Base-by-base conservation (phyloP, 257 asterid genomes). In the Nicotiana noctiflora region DNA sequence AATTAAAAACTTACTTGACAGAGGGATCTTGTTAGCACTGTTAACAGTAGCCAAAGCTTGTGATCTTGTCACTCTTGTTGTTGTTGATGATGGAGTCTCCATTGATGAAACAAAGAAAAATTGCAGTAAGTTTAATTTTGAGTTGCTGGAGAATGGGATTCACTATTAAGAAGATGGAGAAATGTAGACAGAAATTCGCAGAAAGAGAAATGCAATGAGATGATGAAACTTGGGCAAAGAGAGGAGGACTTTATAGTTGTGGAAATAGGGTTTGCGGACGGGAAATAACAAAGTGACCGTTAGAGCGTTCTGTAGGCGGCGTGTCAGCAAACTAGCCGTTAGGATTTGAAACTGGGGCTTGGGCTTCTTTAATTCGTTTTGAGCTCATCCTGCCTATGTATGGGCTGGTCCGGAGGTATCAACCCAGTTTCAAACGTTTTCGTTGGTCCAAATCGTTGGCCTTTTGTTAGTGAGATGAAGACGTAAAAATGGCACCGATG, bases 41-140 rank as follows among this genome's bases (percentile, higher is more conserved):
- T 79, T 84, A 18, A 89, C 83, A 49, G 89, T 84, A 67, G 90
- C 93, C 79, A 81, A 3, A 37, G 93, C 77, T 60, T 90, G 97
- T 1, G 98, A 94, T 92, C 98, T 81, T 32, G 98, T 94, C 18
- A 89, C 83, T 84, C 97, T 90, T 88, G 94, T 88, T 60, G 94
- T 88, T 60, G 94, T 77, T 66, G 97, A 88, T 68, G 91, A 92
- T 60, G 98, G 98, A 68, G 98, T 91, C 84, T 92, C 97, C 98
- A 93, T 95, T 85, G 81, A 86, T 5, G 11, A 66, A 81, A 51
- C 65, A 78, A 40, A 32, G 79, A 82, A 11, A 23, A 8, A 8
- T 21, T 23, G 31, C 61, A 18, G 19, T 6, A 9, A 44, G 53
- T 21, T 60, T 19, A 10, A 40, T 12, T 53, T 52, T 34, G 59